phyloP scores from a whole-genome alignment of 768 basidiomycete species.

The Suillus plorans region DNA sequence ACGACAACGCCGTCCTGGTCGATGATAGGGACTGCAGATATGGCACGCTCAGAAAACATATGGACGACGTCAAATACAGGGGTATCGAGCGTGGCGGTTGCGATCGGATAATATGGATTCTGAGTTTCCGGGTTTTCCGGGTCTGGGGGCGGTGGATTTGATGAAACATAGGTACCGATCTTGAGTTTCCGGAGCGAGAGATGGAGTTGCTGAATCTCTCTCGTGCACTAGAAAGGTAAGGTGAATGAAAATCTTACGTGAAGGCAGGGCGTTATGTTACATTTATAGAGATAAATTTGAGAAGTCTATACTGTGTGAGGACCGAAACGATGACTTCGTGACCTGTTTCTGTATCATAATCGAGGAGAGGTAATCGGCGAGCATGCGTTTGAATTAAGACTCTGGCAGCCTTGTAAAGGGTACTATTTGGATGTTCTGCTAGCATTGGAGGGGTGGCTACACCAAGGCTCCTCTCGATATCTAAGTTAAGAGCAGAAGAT shows the following conservation, averaged over 20 bases:
- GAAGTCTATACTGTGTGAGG: conserved; percentile 93
- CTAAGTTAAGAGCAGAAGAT: conserved; percentile 40
- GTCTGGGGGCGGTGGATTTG: conserved; percentile 43
- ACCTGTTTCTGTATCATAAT: conserved; percentile 89
- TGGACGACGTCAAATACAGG: conserved; percentile 98
- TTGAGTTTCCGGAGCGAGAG: conserved; percentile 80
- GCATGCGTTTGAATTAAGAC: conserved; percentile 94
- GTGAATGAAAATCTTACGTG: conserved; percentile 10
- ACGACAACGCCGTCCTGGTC: conserved; percentile 91
- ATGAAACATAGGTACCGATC: conserved; percentile 89
- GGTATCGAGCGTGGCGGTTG: conserved; percentile 86
- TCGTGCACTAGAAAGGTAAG: conserved; percentile 61
- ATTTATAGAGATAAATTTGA: conserved; percentile 98
- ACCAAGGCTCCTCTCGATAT: conserved; percentile 89
- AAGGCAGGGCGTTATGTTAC: conserved; percentile 42
- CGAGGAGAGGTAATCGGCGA: conserved; percentile 89
- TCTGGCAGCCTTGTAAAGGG: conserved; percentile 88
- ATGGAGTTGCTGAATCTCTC: conserved; percentile 81
- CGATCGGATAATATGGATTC: conserved; percentile 86
- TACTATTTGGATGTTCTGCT: conserved; percentile 82
- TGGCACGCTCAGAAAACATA: conserved; percentile 94
- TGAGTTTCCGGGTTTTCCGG: conserved; percentile 40
- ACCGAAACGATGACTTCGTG: conserved; percentile 96
- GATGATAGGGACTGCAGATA: conserved; percentile 95
- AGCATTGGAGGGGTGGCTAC: conserved; percentile 92